phyloP scores from a whole-genome alignment of 352 stramenopile genomes.

The Thalassiosira livingstoniorum region DNA sequence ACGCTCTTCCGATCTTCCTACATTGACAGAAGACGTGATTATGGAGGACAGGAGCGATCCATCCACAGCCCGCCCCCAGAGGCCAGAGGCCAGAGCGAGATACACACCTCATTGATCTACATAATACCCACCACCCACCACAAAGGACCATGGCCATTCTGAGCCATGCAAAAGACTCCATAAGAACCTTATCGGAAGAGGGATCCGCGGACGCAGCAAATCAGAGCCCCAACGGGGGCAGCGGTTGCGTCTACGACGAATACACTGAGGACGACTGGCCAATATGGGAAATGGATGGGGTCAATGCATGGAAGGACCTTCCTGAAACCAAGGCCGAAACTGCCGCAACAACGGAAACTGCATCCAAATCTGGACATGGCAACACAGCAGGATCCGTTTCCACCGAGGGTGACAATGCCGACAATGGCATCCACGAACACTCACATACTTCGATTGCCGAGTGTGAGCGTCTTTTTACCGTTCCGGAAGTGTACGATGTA shows the following conservation, averaged over 20 bases:
- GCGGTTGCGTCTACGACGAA: slow-evolving; percentile 3
- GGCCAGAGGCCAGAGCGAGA: no score
- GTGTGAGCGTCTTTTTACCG: slow-evolving; percentile 61
- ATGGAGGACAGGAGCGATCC: no score
- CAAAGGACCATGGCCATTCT: no score
- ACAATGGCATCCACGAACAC: neutral
- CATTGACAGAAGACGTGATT: no score
- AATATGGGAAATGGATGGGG: slow-evolving; percentile 50
- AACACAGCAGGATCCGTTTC: neutral
- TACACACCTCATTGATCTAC: no score
- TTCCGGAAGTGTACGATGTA: slow-evolving; percentile 60
- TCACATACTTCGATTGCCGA: slow-evolving; percentile 27
- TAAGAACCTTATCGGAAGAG: slow-evolving; percentile 12
- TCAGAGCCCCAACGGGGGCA: neutral
- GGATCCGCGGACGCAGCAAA: slow-evolving; percentile 4
- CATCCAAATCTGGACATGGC: neutral
- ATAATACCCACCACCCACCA: no score
- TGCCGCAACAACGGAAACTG: neutral
- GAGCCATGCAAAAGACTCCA: no score
- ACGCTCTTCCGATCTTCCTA: no score
- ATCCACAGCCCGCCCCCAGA: no score
- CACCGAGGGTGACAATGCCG: neutral
- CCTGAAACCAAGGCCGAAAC: neutral
- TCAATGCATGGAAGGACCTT: slow-evolving; percentile 2
- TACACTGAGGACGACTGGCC: slow-evolving; percentile 37